Conservation (phyloP, 306 rosid genomes). For the Cucurbita ficifolia region DNA sequence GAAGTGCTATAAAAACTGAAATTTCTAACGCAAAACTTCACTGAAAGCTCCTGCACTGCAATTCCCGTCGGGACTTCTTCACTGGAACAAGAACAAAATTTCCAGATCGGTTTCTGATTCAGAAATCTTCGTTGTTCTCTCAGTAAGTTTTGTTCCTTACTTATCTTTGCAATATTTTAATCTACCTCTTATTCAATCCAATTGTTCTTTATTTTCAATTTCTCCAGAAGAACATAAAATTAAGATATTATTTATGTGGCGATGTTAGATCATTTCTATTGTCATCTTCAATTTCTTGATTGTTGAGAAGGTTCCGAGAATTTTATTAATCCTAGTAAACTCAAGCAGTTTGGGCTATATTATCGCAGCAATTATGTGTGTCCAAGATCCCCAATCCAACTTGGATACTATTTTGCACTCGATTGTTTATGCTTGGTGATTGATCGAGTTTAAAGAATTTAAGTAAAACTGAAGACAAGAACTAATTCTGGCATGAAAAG, state of each 20-base stretch:
- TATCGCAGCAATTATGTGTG: neutral
- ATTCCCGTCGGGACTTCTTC: neutral
- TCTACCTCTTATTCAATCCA: neutral
- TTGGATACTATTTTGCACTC: neutral
- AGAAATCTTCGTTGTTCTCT: neutral
- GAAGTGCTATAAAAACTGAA: neutral
- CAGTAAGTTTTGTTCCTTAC: neutral
- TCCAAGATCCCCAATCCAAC: neutral
- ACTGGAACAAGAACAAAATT: neutral
- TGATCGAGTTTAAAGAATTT: neutral
- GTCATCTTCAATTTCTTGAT: neutral
- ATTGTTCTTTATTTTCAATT: neutral
- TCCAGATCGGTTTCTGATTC: neutral
- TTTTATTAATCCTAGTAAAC: neutral
- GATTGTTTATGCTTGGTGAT: neutral
- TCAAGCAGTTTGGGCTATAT: neutral
- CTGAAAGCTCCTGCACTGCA: neutral
- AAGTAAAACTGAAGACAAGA: neutral
- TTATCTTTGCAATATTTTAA: neutral
- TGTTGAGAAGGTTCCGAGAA: neutral
- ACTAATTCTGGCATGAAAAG: neutral
- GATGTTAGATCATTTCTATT: neutral
- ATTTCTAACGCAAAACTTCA: neutral
- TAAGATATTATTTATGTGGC: neutral
- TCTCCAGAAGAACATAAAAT: neutral